Evolutionary conservation across 306 rosid genomes (phyloP), one percentile per base, ranked within the genome.

Genomic region (Rubus idaeus): DNA sequence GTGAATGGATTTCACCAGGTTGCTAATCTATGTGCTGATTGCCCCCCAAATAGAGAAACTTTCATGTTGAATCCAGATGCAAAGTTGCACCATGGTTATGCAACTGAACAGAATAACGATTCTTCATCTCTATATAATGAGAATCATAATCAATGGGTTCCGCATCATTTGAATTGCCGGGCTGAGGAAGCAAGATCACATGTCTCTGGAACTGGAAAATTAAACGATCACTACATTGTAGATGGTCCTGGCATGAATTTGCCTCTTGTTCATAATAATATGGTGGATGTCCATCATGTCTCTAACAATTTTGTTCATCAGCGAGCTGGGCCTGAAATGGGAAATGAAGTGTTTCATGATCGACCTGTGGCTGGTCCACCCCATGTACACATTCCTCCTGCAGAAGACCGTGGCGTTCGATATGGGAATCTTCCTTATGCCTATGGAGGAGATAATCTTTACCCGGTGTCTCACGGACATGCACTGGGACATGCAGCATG

Each of bases 381-480:
- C 14, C 96, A 81, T 68, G 45, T 82, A 45, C 85, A 86, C 56
- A 62, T 84, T 77, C 88, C 97, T 71, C 58, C 91, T 8, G 76
- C 79, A 44, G 98, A 96, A 85, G 99, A 96, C 53, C 76, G 63
- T 64, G 87, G 85, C 51, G 75, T 81, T 82, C 86, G 85, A 30
- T 91, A 85, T 85, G 93, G 93, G 78, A 89, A 87, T 67, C 21
- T 82, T 73, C 81, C 97, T 75, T 70, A 86, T 79, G 75, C 83
- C 55, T 89, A 81, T 83, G 94, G 89, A 79, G 93, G 83, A 62
- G 98, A 92, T 75, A 87, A 75, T 87, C 85, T 77, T 74, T 88
- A 87, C 10, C 82, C 88, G 4, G 64, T 73, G 75, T 57, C 92
- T 57, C 91, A 63, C 75, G 96, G 93, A 73, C 92, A 76, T 74